Conservation (phyloP, 495 filamentous ascomycete genomes). For the Achaetomiella virescens region DNA sequence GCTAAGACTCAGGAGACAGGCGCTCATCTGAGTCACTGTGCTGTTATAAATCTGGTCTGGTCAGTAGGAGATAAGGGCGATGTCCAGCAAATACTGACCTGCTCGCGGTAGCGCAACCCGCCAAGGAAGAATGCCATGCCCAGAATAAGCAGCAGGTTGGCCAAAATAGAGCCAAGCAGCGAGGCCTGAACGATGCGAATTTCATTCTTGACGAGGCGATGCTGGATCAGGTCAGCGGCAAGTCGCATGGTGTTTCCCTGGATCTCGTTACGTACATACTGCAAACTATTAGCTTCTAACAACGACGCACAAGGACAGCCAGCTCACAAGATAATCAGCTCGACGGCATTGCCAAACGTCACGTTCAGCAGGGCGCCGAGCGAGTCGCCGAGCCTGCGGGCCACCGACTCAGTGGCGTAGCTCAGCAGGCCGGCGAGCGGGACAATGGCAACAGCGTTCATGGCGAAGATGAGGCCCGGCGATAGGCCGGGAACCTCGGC, state of each 20-base stretch:
- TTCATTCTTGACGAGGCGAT: constrained; percentile 51
- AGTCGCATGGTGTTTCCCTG: too few relatives aligned
- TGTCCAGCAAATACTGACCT: background rate
- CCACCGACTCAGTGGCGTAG: constrained; percentile 77
- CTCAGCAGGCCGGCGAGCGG: constrained; percentile 73
- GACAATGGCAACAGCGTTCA: constrained; percentile 82
- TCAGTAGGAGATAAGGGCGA: background rate
- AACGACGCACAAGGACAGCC: too few relatives aligned
- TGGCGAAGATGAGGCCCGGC: constrained; percentile 56
- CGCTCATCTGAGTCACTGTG: constrained; percentile 89
- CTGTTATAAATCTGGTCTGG: constrained; percentile 75
- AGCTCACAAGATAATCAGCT: constrained; percentile 66
- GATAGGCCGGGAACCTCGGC: constrained; percentile 36
- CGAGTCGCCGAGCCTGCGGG: constrained; percentile 69
- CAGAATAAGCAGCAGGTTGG: constrained; percentile 78
- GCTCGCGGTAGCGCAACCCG: constrained; percentile 74
- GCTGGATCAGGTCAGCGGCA: constrained; percentile 15
- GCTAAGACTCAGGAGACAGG: constrained; percentile 77
- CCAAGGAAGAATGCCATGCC: constrained; percentile 85
- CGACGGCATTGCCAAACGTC: constrained; percentile 85
- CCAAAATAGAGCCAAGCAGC: constrained; percentile 79
- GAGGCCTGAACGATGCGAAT: constrained; percentile 86
- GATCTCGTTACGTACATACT: constrained; percentile 41
- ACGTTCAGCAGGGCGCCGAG: constrained; percentile 79
- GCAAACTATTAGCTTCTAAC: constrained; percentile 6